These are phyloP conservation scores for Isatis lusitanica DNA, from an alignment of 441 rosid species.

Conservation along the genomic window DNA sequence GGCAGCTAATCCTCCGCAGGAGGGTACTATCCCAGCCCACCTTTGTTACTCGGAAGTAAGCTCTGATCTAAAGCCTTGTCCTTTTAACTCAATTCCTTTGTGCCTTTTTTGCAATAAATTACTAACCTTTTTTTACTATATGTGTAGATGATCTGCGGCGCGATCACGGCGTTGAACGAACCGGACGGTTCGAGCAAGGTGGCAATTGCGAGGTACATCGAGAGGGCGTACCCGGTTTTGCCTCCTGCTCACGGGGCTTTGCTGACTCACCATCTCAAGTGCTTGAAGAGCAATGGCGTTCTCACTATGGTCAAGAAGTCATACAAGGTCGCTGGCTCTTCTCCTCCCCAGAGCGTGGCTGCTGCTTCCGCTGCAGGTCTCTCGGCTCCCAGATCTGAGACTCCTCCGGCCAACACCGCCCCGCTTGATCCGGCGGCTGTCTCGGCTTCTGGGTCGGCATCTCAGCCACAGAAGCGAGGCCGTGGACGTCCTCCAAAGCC, in stretches of 20 bases:
- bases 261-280: constrained; percentile 64
- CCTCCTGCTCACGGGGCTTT: constrained; percentile 50
- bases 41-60: constrained; percentile 63
- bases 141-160: constrained; percentile 62
- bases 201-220: constrained; percentile 69
- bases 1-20: constrained; percentile 15
- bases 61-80: not conserved
- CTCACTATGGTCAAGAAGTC: constrained; percentile 70
- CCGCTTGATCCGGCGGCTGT: not conserved
- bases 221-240: constrained; percentile 41
- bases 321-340: constrained; percentile 43
- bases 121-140: not conserved
- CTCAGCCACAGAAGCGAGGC: constrained; percentile 49
- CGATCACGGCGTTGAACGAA: constrained; percentile 68
- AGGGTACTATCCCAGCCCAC: constrained; percentile 21
- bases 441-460: not conserved
- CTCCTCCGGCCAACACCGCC: not conserved
- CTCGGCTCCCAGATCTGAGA: constrained; percentile 16
- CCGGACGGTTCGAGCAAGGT: constrained; percentile 75
- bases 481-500: constrained; percentile 75
- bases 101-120: not conserved
- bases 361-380: not conserved
- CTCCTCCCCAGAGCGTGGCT: constrained; percentile 41
- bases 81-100: not conserved
- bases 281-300: constrained; percentile 52